Evolutionary conservation across 2,329 filamentous ascomycete genomes (phyloP).

Genomic region (Didymella lethalis): DNA sequence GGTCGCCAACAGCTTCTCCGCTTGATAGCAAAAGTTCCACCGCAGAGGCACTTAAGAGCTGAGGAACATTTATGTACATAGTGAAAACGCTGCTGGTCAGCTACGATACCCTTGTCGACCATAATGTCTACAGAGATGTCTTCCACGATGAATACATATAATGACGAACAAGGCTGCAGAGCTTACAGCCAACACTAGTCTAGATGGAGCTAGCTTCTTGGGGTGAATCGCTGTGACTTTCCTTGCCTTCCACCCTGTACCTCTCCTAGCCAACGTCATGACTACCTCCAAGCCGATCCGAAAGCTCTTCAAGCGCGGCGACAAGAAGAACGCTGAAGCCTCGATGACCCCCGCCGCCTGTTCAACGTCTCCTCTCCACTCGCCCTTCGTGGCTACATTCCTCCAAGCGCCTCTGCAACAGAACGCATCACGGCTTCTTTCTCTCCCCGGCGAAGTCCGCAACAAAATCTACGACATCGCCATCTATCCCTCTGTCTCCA

Average conservation of each 20-base stretch:
- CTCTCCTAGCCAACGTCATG: not conserved
- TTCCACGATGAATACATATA: not conserved
- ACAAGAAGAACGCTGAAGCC: not conserved
- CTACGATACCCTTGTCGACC: constrained; percentile 2
- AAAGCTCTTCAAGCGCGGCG: not conserved
- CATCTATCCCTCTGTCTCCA: constrained; percentile 10
- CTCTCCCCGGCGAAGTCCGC: constrained; percentile 26
- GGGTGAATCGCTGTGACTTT: not conserved
- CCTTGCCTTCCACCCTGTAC: not conserved
- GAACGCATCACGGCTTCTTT: constrained; percentile 11
- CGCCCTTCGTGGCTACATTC: not conserved
- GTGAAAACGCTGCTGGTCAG: constrained; percentile 15
- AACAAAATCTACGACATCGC: constrained; percentile 22
- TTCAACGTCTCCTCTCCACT: not conserved
- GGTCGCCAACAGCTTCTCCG: constrained; percentile 13
- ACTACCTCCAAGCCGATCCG: not conserved
- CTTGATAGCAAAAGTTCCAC: not conserved
- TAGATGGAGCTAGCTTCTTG: not conserved
- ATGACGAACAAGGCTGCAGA: constrained; percentile 12
- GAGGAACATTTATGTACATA: constrained; percentile 1
- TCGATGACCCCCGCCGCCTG: not conserved
- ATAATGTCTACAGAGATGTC: constrained; percentile 5
- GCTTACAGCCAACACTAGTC: not conserved
- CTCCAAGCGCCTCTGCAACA: not conserved
- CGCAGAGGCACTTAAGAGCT: not conserved